A percentile compares a stretch with the other conserved stretches of the same genome.
These are phyloP conservation scores for Mallotus japonicus DNA, from an alignment of 441 rosid genomes.

Conservation along the genomic window DNA sequence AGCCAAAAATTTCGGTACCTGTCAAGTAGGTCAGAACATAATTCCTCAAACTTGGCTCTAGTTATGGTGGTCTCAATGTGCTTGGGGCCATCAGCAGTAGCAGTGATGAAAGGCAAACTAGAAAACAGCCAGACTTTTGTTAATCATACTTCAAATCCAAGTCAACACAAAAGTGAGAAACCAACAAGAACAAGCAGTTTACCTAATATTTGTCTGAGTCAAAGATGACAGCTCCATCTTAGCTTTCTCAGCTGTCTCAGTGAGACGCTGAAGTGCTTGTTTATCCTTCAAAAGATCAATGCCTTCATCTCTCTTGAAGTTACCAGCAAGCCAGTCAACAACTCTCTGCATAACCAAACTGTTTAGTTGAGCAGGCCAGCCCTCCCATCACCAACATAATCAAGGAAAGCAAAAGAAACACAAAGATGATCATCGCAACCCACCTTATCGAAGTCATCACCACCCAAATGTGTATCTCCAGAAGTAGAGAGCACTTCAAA, in stretches of 20 bases:
- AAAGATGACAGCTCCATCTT: slow-evolving; percentile 92
- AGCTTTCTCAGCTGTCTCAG: slow-evolving; percentile 97
- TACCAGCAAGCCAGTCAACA: slow-evolving; percentile 86
- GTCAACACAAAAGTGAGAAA: not conserved
- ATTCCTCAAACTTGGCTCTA: slow-evolving; percentile 84
- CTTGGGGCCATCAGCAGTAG: slow-evolving; percentile 94
- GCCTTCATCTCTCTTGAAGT: slow-evolving; percentile 85
- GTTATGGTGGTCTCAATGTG: slow-evolving; percentile 93
- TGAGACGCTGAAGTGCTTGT: slow-evolving; percentile 92
- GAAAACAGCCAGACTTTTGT: slow-evolving; percentile 6
- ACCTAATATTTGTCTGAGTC: slow-evolving; percentile 80
- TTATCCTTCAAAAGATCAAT: slow-evolving; percentile 92
- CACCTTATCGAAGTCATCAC: slow-evolving; percentile 96
- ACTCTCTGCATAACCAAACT: slow-evolving; percentile 50
- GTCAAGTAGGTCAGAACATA: slow-evolving; percentile 85
- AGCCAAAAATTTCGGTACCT: slow-evolving; percentile 38
- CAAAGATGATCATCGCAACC: not conserved
- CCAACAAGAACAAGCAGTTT: not conserved
- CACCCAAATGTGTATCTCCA: slow-evolving; percentile 96
- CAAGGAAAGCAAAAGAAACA: not conserved
- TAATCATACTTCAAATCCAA: slow-evolving; percentile 15
- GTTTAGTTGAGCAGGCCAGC: not conserved
- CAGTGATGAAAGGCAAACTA: slow-evolving; percentile 96
- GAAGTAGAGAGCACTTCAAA: slow-evolving; percentile 94
- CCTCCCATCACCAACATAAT: not conserved